Conservation (phyloP, 805 yeast species). For the Ogataea trehalophila region DNA sequence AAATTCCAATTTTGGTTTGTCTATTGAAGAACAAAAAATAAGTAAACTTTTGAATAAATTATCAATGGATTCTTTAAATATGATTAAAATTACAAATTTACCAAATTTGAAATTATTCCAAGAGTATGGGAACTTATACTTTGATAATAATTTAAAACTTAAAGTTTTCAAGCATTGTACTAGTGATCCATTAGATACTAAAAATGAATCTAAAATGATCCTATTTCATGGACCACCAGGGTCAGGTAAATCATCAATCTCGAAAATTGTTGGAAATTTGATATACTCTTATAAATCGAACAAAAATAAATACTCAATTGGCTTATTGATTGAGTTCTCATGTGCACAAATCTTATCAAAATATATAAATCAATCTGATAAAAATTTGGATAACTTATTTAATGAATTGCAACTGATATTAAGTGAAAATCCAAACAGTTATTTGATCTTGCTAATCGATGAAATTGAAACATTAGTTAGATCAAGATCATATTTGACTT, state of each 20-base stretch:
- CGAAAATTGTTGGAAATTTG: slow-evolving; percentile 31
- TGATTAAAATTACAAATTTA: slow-evolving; percentile 5
- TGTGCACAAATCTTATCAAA: slow-evolving; percentile 40
- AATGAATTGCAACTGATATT: slow-evolving; percentile 27
- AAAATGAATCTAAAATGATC: slow-evolving; percentile 9
- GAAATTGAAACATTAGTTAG: slow-evolving; percentile 43
- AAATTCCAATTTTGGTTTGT: too few relatives aligned
- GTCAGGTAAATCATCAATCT: slow-evolving; percentile 41
- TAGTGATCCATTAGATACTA: too few relatives aligned
- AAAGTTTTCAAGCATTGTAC: slow-evolving; percentile 6
- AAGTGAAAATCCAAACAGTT: slow-evolving; percentile 6
- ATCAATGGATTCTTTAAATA: neutral
- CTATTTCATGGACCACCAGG: slow-evolving; percentile 43
- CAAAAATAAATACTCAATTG: slow-evolving; percentile 9
- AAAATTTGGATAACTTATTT: slow-evolving; percentile 34
- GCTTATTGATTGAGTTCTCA: slow-evolving; percentile 36
- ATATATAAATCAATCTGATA: slow-evolving; percentile 44
- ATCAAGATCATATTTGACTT: slow-evolving; percentile 32
- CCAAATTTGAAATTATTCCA: slow-evolving; percentile 7
- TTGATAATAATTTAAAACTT: slow-evolving; percentile 4
- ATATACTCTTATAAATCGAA: slow-evolving; percentile 8
- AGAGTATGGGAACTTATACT: slow-evolving; percentile 4
- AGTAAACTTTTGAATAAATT: neutral
- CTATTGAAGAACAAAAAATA: neutral
- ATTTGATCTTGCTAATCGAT: slow-evolving; percentile 38